Base-by-base conservation (phyloP, 768 basidiomycete genomes). In the Coprinopsis marcescibilis region DNA sequence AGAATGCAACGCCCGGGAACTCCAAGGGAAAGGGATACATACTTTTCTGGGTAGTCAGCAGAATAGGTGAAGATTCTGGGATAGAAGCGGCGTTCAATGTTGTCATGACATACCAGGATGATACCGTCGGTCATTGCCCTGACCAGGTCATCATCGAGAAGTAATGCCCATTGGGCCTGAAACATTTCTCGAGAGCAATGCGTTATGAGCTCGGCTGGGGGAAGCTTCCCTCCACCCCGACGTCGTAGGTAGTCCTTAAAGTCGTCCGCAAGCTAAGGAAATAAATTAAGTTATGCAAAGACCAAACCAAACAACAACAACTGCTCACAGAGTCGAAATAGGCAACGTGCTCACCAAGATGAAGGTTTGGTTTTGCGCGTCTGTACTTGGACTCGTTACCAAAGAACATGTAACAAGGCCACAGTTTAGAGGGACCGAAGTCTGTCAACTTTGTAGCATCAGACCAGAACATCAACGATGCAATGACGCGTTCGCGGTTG, bases 31-130 rank as follows among this genome's bases (percentile, higher is more conserved):
- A 24, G 20, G 38, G 13, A 23, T 6, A 51, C 62, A 48, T 49
- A 73, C 69, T 70, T 70, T 46, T 72, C 69, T 8, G 63, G 68
- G 48, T 70, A 71, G 52, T 69, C 67, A 0, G 64, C 62, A 2
- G 64, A 62, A 49, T 68, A 66, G 0, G 60, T 65, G 42, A 69
- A 61, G 20, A 71, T 41, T 0, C 60, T 52, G 2, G 63, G 65
- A 51, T 57, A 71, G 6, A 68, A 37, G 2, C 52, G 52, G 0
- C 67, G 57, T 3, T 21, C 12, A 8, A 69, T 52, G 2, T 61
- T 60, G 57, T 69, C n/a, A n/a, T 32, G 30, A n/a, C 42, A 43
- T 19, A 10, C n/a, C 25, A 43, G 4, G 24, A 43, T 19, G 27
- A 43, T 29, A 4, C 42, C 42, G 27, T 26, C 19, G 25, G 4